These are phyloP conservation scores for Spathaspora sp. DNA, from an alignment of 805 yeast genomes.

Conservation along the genomic window DNA sequence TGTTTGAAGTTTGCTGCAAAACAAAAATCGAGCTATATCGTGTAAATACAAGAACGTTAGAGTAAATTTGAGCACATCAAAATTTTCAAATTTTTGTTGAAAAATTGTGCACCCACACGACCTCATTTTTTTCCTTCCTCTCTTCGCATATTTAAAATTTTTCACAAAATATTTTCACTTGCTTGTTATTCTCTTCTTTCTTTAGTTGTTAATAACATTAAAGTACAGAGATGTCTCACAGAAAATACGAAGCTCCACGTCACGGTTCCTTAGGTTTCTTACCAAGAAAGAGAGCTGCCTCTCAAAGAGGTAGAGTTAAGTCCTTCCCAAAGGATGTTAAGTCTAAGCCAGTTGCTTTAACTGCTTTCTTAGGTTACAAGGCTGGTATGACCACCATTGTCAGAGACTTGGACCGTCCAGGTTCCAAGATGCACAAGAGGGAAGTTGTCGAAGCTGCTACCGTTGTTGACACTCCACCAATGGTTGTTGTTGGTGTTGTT, in stretches of 20 bases:
- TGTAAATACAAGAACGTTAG: not conserved
- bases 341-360: conserved; percentile 96
- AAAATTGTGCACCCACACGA: not conserved
- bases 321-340: conserved; percentile 99
- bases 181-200: not conserved
- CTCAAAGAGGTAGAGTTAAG: conserved; percentile 98
- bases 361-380: conserved; percentile 99
- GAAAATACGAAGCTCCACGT: conserved; percentile 99
- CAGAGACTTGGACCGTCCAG: conserved; percentile 99
- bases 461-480: conserved; percentile 98
- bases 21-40: not conserved
- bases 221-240: conserved; percentile 81
- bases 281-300: conserved; percentile 99
- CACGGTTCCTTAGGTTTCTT: conserved; percentile 99
- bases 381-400: conserved; percentile 99
- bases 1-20: not conserved
- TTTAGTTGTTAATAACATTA: conserved; percentile 3
- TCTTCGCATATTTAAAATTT: not conserved
- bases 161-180: not conserved
- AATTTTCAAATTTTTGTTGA: not conserved
- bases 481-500: conserved; percentile 99
- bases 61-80: not conserved
- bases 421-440: conserved; percentile 99
- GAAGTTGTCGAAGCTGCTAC: conserved; percentile 99
- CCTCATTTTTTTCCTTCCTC: not conserved